Percentiles rank a stretch among this genome's conserved stretches.
phyloP scores from a whole-genome alignment of 2,329 filamentous ascomycete species.

The Helminthosporium solani region DNA sequence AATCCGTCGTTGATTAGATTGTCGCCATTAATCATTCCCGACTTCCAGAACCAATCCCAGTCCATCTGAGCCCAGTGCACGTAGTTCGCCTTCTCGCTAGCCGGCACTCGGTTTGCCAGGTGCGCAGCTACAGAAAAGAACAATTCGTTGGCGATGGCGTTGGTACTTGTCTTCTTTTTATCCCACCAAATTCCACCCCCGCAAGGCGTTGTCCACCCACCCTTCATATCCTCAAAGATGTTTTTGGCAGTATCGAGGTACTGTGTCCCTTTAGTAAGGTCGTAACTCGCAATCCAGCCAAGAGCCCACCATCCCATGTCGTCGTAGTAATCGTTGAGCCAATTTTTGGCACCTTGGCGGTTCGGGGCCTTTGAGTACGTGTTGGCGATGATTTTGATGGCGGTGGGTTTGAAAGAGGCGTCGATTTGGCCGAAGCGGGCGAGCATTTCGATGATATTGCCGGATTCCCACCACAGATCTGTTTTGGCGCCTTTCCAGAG shows the following conservation, averaged over 20 bases:
- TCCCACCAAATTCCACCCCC: constrained; percentile 58
- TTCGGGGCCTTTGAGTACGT: constrained; percentile 36
- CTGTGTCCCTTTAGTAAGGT: constrained; percentile 53
- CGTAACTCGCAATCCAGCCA: constrained; percentile 58
- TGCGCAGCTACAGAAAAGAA: constrained; percentile 57
- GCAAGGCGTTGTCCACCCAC: constrained; percentile 52
- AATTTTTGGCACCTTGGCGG: constrained; percentile 32
- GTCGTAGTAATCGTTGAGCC: constrained; percentile 58
- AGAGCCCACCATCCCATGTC: constrained; percentile 67
- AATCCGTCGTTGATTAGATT: constrained; percentile 59
- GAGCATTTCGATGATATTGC: constrained; percentile 38
- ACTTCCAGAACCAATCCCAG: constrained; percentile 55
- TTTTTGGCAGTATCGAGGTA: constrained; percentile 57
- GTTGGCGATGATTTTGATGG: constrained; percentile 33
- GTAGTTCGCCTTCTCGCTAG: constrained; percentile 43
- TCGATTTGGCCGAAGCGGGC: constrained; percentile 35
- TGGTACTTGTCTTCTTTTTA: constrained; percentile 55
- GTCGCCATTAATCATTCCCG: constrained; percentile 55
- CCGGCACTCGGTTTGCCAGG: constrained; percentile 53
- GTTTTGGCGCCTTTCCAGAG: constrained; percentile 31
- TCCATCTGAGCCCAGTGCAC: constrained; percentile 52
- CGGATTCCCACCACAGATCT: constrained; percentile 42
- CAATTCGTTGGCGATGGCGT: constrained; percentile 60
- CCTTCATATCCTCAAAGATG: constrained; percentile 60
- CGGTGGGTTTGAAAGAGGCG: constrained; percentile 27